Conservation (phyloP, 768 basidiomycete species). For the Kwoniella newhampshirensis region DNA sequence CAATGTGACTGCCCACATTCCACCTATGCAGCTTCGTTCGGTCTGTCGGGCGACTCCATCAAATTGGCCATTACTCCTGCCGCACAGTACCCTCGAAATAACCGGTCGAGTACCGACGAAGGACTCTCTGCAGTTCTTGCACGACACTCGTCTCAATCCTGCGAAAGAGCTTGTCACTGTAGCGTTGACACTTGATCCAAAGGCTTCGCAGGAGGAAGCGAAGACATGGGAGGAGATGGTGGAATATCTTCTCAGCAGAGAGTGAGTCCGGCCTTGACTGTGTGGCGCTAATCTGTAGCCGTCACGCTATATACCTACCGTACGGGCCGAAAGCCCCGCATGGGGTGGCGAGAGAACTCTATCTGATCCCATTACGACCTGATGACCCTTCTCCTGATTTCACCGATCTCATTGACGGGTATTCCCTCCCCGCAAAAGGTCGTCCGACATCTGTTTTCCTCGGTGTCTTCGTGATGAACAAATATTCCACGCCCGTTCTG, state of each 20-base stretch:
- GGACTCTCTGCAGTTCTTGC: conserved; percentile 33
- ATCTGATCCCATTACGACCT: conserved; percentile 47
- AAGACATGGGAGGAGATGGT: conserved; percentile 32
- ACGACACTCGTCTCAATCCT: conserved; percentile 30
- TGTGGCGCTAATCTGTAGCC: conserved; percentile 24
- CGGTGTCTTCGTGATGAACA: conserved; percentile 36
- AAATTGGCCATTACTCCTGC: conserved; percentile 37
- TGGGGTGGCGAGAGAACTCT: conserved; percentile 44
- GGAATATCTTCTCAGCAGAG: conserved; percentile 37
- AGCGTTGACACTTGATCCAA: conserved; percentile 32
- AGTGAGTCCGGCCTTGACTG: conserved; percentile 28
- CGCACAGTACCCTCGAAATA: conserved; percentile 32
- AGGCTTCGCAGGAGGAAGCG: conserved; percentile 26
- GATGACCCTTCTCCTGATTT: conserved; percentile 41
- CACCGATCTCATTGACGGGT: conserved; percentile 47
- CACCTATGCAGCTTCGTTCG: conserved; percentile 21
- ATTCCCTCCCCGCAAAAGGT: conserved; percentile 25
- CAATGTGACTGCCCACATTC: conserved; percentile 18
- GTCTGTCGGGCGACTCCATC: conserved; percentile 15
- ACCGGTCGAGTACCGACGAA: conserved; percentile 43
- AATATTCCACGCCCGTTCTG: conserved; percentile 5
- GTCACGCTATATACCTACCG: conserved; percentile 42
- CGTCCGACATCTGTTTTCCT: conserved; percentile 34
- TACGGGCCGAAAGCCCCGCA: conserved; percentile 36
- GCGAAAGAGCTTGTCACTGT: conserved; percentile 42